Evolutionary conservation across 2,329 filamentous ascomycete genomes (phyloP), one percentile per base, ranked within the genome.

Genomic region (Lithohypha guttulata): DNA sequence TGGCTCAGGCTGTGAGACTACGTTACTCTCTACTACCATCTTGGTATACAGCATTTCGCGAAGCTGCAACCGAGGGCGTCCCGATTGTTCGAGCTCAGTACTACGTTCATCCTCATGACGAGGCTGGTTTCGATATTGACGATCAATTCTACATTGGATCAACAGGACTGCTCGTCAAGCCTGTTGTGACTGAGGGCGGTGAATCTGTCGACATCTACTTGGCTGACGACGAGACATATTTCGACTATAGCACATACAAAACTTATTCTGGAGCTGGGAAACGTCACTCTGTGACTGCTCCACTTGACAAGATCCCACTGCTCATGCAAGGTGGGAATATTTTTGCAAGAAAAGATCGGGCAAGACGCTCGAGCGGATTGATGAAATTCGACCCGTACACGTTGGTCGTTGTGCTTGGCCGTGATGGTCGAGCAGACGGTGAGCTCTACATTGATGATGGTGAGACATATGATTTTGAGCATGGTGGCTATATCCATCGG

Each of bases 371-470:
- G 42, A 83, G 77, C 42, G 79, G 82, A 14, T 69, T 95, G 31
- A 96, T 96, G 91, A 81, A 77, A 53, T 93, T 79, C 60, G 91
- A 98, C 58, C 87, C 93, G 27, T 94, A 94, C 65, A 98, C 91
- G 0, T 74, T 98, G 1, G 79, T 98, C 2, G 69, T 96, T 2
- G 73, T 75, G 0, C 67, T 93, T 11, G 68, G 75, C 50, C 74
- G 76, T 49, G 68, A 73, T 21, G 78, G 81, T 38, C 75, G 79
- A 52, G 85, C 89, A 0, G 73, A 80, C 33, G 91, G 91, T 19
- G 79, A 82, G 34, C 66, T 98, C 6, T 98, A 98, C 55, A 69
- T 85, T 20, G 91, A 98, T 55, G 91, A 98, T 50, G 91, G 91
- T 33, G 87, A 96, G 61, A 83, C 81, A 1, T 98, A 87, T 51